Percentiles rank a stretch among this genome's conserved stretches.
phyloP scores from a whole-genome alignment of 2,329 filamentous ascomycete genomes.

The Tothia fuscella region DNA sequence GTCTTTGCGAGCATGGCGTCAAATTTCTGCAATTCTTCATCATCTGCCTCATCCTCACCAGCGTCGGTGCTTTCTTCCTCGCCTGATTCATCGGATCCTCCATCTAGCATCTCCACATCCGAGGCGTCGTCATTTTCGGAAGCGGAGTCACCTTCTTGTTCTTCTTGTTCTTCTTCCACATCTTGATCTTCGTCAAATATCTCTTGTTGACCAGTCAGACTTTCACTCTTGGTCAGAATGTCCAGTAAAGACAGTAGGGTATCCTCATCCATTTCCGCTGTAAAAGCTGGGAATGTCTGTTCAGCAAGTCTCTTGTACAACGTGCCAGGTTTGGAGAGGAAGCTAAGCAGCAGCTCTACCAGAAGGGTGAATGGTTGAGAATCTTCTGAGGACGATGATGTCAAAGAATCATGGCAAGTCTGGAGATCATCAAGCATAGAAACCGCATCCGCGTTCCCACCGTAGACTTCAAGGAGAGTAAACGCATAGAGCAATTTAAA shows the following conservation, averaged over 20 bases:
- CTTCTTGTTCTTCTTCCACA: constrained; percentile 27
- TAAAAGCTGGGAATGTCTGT: constrained; percentile 78
- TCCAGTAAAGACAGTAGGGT: constrained; percentile 57
- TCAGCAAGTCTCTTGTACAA: constrained; percentile 78
- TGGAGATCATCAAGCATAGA: constrained; percentile 73
- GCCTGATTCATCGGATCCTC: constrained; percentile 17
- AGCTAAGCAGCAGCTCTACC: constrained; percentile 80
- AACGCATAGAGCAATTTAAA: constrained; percentile 74
- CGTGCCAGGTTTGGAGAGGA: constrained; percentile 73
- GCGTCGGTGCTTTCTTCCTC: constrained; percentile 16
- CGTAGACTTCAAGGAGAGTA: constrained; percentile 79
- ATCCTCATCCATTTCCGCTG: constrained; percentile 57
- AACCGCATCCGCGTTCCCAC: constrained; percentile 75
- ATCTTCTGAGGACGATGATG: constrained; percentile 27
- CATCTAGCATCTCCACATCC: constrained; percentile 32
- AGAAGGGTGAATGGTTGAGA: constrained; percentile 44
- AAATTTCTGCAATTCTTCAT: constrained; percentile 47
- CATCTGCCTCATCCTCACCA: constrained; percentile 26
- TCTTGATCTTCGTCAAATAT: constrained; percentile 51
- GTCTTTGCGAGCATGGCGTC: constrained; percentile 68
- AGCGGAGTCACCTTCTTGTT: constrained; percentile 35
- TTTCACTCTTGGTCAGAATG: constrained; percentile 70
- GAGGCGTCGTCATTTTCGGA: constrained; percentile 32
- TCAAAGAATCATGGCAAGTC: constrained; percentile 54
- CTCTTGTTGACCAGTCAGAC: constrained; percentile 68